These are phyloP conservation scores for Papiliotrema nemorosa DNA, from an alignment of 1,284 basidiomycete genomes.

Conservation along the genomic window DNA sequence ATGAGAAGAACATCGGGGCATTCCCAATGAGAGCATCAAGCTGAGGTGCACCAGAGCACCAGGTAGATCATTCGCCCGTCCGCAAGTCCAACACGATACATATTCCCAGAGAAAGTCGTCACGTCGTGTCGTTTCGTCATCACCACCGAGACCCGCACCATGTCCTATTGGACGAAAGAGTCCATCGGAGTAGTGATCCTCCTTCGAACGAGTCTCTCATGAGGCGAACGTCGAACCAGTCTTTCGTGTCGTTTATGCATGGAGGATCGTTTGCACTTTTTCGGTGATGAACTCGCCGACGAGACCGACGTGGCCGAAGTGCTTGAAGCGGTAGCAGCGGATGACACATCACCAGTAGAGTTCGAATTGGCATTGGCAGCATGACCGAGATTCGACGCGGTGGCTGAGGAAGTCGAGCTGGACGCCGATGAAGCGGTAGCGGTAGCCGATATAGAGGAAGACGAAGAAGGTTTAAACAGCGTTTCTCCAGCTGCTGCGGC, in stretches of 20 bases:
- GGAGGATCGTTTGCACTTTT: background rate
- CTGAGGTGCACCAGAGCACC: no score
- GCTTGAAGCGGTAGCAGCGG: background rate
- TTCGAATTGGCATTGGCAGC: background rate
- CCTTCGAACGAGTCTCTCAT: conserved; percentile 1
- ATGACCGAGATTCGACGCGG: background rate
- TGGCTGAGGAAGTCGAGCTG: background rate
- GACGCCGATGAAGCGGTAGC: background rate
- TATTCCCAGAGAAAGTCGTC: no score
- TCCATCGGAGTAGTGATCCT: background rate
- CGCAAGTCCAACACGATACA: no score
- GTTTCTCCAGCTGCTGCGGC: background rate
- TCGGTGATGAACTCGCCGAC: background rate
- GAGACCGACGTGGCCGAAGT: background rate
- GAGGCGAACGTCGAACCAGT: background rate
- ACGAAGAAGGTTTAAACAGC: background rate
- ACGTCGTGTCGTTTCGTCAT: no score
- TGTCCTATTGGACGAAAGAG: no score
- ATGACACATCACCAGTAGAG: background rate
- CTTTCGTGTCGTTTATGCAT: background rate
- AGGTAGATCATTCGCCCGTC: no score
- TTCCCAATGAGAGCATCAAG: no score
- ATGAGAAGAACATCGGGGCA: no score
- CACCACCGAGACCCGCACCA: no score
- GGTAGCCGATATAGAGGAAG: background rate